Percentiles rank a stretch among this genome's conserved stretches.
Conservation (phyloP, 345 rosid genomes). For the Bruguiera gymnorhiza region DNA sequence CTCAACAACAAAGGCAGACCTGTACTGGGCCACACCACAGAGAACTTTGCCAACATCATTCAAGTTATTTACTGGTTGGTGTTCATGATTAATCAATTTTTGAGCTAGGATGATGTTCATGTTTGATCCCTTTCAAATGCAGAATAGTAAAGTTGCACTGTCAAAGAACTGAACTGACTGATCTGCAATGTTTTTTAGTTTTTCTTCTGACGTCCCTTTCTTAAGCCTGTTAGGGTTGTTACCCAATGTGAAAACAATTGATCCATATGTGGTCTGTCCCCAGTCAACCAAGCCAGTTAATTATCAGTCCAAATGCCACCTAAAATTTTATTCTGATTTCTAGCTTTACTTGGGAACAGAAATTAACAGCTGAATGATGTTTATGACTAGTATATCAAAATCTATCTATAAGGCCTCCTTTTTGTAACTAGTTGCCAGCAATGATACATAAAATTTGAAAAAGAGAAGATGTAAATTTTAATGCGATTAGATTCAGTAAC, state of each 20-base stretch:
- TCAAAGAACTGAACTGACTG: too few relatives aligned
- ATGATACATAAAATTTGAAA: background rate
- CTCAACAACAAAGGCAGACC: conserved; percentile 58
- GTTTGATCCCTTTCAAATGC: background rate
- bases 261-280: too few relatives aligned
- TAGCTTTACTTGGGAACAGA: background rate
- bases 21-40: conserved; percentile 71
- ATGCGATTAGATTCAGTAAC: background rate
- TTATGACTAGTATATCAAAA: background rate
- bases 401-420: background rate
- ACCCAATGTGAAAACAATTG: too few relatives aligned
- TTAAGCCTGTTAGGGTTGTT: too few relatives aligned
- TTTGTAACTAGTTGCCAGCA: background rate
- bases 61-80: conserved; percentile 86
- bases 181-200: too few relatives aligned
- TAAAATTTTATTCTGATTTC: background rate
- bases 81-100: conserved; percentile 1
- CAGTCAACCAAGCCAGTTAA: too few relatives aligned
- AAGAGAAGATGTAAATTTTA: background rate
- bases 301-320: background rate
- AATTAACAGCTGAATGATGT: background rate
- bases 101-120: background rate
- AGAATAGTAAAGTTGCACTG: too few relatives aligned
- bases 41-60: conserved; percentile 86
- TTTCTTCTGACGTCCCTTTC: too few relatives aligned